A percentile compares a stretch with the other conserved stretches of the same genome.
Evolutionary conservation across 352 stramenopile species (phyloP).

Genomic region (Pythium apleroticum): DNA sequence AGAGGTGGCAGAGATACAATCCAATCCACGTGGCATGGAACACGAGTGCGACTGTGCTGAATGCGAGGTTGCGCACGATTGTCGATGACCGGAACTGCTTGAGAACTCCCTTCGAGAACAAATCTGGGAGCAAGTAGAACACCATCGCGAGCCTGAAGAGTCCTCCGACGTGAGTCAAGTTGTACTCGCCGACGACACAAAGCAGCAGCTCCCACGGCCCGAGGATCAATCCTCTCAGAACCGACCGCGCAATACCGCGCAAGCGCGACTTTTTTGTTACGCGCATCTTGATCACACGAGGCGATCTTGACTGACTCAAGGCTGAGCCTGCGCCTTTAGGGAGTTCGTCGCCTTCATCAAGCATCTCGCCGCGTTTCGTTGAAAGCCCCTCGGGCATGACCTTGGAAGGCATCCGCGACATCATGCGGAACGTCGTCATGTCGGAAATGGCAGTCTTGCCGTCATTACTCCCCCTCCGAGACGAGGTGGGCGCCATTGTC

Average conservation of each 20-base stretch:
- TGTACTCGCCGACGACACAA: conserved; percentile 28
- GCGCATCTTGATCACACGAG: conserved; percentile 58
- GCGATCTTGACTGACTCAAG: conserved; percentile 31
- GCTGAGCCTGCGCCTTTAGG: background rate
- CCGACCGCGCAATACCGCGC: background rate
- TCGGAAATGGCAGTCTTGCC: conserved; percentile 10
- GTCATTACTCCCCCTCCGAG: conserved; percentile 10
- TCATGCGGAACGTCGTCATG: conserved; percentile 26
- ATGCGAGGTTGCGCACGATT: conserved; percentile 35
- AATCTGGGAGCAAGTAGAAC: conserved; percentile 8
- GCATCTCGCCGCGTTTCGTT: background rate
- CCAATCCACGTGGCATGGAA: conserved; percentile 44
- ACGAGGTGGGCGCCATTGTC: background rate
- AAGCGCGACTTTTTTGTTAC: background rate
- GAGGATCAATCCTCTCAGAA: background rate
- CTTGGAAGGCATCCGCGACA: conserved; percentile 29
- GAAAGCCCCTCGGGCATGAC: conserved; percentile 17
- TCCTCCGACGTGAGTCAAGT: conserved; percentile 43
- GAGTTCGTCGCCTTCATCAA: background rate
- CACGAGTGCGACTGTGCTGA: conserved; percentile 37
- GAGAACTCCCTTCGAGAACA: conserved; percentile 26
- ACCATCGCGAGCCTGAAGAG: conserved; percentile 25
- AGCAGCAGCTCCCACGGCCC: conserved; percentile 9
- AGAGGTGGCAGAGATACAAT: conserved; percentile 59
- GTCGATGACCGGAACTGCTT: conserved; percentile 17